Evolutionary conservation across 352 stramenopile genomes (phyloP), one percentile per base, ranked within the genome.

Genomic region (Aphanomyces astaci): DNA sequence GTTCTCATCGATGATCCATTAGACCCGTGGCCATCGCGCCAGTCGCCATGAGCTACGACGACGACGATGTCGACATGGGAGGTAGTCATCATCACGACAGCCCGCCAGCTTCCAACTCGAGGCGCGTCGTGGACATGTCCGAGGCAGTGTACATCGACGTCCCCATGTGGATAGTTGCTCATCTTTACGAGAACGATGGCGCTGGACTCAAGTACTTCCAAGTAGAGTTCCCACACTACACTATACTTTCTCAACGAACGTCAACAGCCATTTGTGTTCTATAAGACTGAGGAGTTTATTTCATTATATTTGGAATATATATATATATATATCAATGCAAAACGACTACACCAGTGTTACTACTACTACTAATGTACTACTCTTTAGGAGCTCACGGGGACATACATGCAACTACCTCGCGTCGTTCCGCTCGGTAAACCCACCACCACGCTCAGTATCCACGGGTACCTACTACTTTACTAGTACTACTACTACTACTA

Each of bases 101-200:
- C 0, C 13, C 22, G 43, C 4, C 48, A 33, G 43, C 36, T 13
- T 55, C 28, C 60, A 66, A 67, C 49, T 57, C 60, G 19, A 30
- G 17, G 5, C 65, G 65, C 22, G 22, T 81, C 19, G 88, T 94
- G 10, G 86, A 92, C 59, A 71, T 94, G 31, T 90, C 82, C 0
- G 83, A 94, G 53, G 79, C 89, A 45, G 90, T 81, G 33, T 80
- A 87, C 74, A 92, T 91, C 69, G 81, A 81, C 36, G 72, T 92
- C 11, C 86, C 84, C 15, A 73, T 80, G 5, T 71, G 81, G 33
- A 65, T 92, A 59, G 72, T 94, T n/a, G 75, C 78, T 43, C 74
- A 88, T 48, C 71, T 94, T 22, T 81, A 92, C 28, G 84, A 82
- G 3, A 76, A 92, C 63, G 74, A 75, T 27, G 84, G 82, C 2